Evolutionary conservation across 805 yeast genomes (phyloP).

Genomic region (Pichia heedii): DNA sequence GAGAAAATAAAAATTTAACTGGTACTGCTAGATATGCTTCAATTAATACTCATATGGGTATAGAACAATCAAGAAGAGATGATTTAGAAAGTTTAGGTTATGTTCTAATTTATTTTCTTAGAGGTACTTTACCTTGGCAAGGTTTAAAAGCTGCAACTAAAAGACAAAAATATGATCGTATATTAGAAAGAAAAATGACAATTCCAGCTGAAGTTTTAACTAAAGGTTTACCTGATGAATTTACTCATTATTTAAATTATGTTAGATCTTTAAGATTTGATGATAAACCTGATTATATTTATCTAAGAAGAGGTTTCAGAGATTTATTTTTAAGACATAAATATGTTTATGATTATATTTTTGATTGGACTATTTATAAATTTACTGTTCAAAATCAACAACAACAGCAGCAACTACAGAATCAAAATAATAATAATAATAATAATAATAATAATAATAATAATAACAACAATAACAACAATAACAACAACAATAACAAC

Average conservation of each 20-base stretch:
- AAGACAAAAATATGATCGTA: slow-evolving; percentile 93
- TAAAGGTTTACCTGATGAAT: slow-evolving; percentile 86
- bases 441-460: too few relatives aligned
- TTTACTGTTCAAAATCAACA: slow-evolving; percentile 51
- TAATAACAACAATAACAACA: slow-evolving; percentile 16
- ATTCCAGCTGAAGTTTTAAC: slow-evolving; percentile 81
- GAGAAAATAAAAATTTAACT: slow-evolving; percentile 91
- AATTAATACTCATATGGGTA: slow-evolving; percentile 92
- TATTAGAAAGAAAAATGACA: slow-evolving; percentile 89
- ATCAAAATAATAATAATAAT: too few relatives aligned
- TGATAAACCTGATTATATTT: slow-evolving; percentile 91
- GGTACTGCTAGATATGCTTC: slow-evolving; percentile 98
- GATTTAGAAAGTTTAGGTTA: slow-evolving; percentile 93
- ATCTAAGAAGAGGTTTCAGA: slow-evolving; percentile 79
- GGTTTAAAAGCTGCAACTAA: slow-evolving; percentile 95
- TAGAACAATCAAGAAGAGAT: slow-evolving; percentile 94
- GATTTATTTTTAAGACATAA: slow-evolving; percentile 83
- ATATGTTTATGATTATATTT: slow-evolving; percentile 86
- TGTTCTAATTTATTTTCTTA: slow-evolving; percentile 86
- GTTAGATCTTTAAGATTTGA: slow-evolving; percentile 87
- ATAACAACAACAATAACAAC: slow-evolving; percentile 9
- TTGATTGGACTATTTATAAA: slow-evolving; percentile 93
- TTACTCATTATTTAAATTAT: slow-evolving; percentile 78
- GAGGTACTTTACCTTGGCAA: slow-evolving; percentile 98
- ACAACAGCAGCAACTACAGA: slow-evolving; percentile 20